phyloP scores from a whole-genome alignment of 305 asterid species.

The Fraxinus ornus region DNA sequence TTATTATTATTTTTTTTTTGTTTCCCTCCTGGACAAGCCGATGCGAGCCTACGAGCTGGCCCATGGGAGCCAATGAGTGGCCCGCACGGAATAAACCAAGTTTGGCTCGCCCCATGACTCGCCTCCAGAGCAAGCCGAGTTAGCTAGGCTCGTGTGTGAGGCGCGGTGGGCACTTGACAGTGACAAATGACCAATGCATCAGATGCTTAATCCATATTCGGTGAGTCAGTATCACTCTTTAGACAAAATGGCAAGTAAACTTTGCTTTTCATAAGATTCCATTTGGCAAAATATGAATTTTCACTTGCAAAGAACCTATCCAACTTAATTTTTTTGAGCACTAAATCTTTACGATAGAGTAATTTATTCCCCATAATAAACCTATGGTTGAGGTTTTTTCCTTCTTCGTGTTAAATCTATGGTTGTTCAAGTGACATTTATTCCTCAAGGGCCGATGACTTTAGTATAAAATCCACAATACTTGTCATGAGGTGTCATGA shows the following conservation, averaged over 20 bases:
- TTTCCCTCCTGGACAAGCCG: not conserved
- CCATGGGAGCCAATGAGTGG: not conserved
- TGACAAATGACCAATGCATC: not conserved
- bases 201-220: not conserved
- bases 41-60: not conserved
- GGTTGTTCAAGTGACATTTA: not conserved
- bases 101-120: not conserved
- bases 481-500: not conserved
- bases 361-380: not conserved
- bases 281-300: not conserved
- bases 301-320: not conserved
- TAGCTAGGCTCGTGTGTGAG: not conserved
- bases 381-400: not conserved
- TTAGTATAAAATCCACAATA: not conserved
- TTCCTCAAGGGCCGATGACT: not conserved
- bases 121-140: not conserved
- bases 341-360: not conserved
- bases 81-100: not conserved
- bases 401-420: not conserved
- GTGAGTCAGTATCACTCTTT: conserved; percentile 21
- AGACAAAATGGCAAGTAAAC: not conserved
- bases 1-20: too few species aligned
- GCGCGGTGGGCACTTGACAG: not conserved
- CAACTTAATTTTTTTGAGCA: not conserved
- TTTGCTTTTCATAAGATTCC: conserved; percentile 14